phyloP scores from a whole-genome alignment of 2,329 filamentous ascomycete genomes.

The Phoma sp. region DNA sequence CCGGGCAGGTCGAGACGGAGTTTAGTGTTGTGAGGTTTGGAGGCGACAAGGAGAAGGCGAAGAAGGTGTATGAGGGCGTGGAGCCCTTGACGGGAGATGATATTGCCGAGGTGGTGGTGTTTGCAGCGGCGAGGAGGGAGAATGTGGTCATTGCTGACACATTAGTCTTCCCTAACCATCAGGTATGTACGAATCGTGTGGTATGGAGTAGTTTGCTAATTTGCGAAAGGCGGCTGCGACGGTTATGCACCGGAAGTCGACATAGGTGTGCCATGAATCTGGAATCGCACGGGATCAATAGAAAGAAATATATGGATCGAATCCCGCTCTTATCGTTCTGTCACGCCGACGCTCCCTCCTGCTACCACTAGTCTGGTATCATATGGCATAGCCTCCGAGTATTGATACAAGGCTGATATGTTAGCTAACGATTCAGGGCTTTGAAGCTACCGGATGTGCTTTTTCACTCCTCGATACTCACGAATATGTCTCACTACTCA shows the following conservation, averaged over 20 bases:
- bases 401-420: no score
- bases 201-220: conserved; percentile 19
- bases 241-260: conserved; percentile 44
- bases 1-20: conserved; percentile 92
- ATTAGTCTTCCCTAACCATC: conserved; percentile 85
- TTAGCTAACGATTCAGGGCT: no score
- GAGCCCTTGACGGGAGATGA: conserved; percentile 86
- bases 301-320: not conserved
- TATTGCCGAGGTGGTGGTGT: conserved; percentile 89
- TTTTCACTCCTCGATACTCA: no score
- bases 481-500: no score
- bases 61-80: conserved; percentile 77
- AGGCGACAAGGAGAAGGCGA: conserved; percentile 86
- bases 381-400: no score
- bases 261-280: not conserved
- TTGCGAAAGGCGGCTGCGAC: conserved; percentile 41
- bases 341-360: not conserved
- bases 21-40: conserved; percentile 89
- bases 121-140: conserved; percentile 80
- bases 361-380: no score
- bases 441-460: no score
- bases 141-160: conserved; percentile 92
- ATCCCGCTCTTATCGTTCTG: not conserved
- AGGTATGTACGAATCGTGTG: conserved; percentile 62
- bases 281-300: no score